These are phyloP conservation scores for Ophiostoma ips DNA, from an alignment of 2,329 filamentous ascomycete species.

Conservation along the genomic window DNA sequence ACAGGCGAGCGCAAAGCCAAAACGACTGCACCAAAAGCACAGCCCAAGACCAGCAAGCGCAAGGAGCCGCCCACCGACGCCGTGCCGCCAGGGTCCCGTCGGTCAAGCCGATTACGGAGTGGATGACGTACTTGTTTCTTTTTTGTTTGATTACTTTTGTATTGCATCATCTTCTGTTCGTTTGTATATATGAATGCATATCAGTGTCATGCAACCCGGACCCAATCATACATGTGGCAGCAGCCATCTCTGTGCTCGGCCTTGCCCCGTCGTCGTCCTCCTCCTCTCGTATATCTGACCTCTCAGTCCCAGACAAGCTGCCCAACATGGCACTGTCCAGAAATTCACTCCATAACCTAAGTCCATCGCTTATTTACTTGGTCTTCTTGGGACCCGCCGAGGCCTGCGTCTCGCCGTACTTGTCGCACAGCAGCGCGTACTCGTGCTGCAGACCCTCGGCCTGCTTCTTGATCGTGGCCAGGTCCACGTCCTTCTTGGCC, in stretches of 20 bases:
- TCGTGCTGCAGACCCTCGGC: conserved; percentile 67
- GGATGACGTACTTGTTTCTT: not conserved
- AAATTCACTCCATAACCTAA: no score
- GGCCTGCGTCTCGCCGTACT: conserved; percentile 49
- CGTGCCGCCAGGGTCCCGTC: not conserved
- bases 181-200: not conserved
- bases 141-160: not conserved
- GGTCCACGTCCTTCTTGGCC: conserved; percentile 66
- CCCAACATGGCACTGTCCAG: no score
- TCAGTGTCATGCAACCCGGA: no score
- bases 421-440: conserved; percentile 75
- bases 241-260: no score
- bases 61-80: conserved; percentile 2
- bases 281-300: no score
- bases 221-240: no score
- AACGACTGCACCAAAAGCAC: not conserved
- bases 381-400: conserved; percentile 44
- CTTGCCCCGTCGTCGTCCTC: no score
- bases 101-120: conserved; percentile 8
- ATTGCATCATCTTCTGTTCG: not conserved
- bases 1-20: not conserved
- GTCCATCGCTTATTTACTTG: no score
- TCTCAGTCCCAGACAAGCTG: no score
- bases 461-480: conserved; percentile 88
- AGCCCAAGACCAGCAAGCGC: not conserved